Conservation (phyloP, 352 stramenopile genomes). For the Phytophthora ramorum region DNA sequence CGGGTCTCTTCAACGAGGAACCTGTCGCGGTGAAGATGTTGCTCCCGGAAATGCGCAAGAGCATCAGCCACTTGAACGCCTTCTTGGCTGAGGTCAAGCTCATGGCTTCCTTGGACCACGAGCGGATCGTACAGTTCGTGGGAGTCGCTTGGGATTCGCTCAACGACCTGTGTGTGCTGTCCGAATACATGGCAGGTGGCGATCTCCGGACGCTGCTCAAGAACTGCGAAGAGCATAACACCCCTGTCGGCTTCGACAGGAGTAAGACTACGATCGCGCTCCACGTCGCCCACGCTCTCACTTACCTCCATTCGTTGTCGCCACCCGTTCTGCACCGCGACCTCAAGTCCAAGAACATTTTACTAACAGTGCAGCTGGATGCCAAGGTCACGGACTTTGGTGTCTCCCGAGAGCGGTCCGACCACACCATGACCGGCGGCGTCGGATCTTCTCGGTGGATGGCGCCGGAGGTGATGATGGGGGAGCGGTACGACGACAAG, state of each 20-base stretch:
- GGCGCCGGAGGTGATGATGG: conserved; percentile 55
- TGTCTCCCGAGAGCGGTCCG: conserved; percentile 40
- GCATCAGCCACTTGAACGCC: conserved; percentile 39
- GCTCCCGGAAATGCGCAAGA: conserved; percentile 44
- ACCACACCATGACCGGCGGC: conserved; percentile 47
- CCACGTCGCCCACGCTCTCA: conserved; percentile 43
- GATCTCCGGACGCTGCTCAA: conserved; percentile 47
- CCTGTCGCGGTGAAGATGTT: conserved; percentile 42
- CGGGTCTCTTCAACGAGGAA: conserved; percentile 34
- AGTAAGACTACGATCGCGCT: conserved; percentile 42
- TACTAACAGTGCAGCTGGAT: conserved; percentile 34
- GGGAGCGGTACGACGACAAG: conserved; percentile 50
- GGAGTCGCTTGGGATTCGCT: conserved; percentile 61
- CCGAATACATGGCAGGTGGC: conserved; percentile 57
- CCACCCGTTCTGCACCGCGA: conserved; percentile 38
- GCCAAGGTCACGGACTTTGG: conserved; percentile 50
- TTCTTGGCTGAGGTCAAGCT: conserved; percentile 44
- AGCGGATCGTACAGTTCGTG: conserved; percentile 52
- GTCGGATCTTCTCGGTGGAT: conserved; percentile 53
- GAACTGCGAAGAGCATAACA: conserved; percentile 37
- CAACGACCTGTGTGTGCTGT: conserved; percentile 46
- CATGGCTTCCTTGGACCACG: conserved; percentile 50
- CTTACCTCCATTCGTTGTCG: conserved; percentile 50
- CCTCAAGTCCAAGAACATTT: conserved; percentile 46
- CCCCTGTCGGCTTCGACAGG: conserved; percentile 30